Evolutionary conservation across 352 stramenopile species (phyloP).

Genomic region (Plasmopara muralis): DNA sequence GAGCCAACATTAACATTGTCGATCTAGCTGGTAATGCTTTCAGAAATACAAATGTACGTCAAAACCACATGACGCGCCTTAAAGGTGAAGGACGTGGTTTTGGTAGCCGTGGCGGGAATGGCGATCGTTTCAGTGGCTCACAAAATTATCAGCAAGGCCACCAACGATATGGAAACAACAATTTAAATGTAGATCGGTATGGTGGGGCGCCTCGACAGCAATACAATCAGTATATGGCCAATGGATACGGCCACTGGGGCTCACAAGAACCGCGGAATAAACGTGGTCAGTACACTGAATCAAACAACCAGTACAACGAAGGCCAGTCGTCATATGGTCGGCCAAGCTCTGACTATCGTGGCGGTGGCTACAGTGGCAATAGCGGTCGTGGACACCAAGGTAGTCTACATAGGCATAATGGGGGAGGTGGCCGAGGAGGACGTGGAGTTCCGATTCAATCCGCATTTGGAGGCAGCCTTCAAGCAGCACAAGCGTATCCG

Average conservation of each 20-base stretch:
- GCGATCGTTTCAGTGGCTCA: conserved; percentile 25
- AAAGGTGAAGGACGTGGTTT: conserved; percentile 25
- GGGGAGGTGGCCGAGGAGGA: conserved; percentile 25
- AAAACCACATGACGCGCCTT: conserved; percentile 37
- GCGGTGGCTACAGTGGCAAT: conserved; percentile 21
- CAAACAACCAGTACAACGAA: conserved; percentile 18
- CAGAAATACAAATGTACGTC: conserved; percentile 52
- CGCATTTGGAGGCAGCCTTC: conserved; percentile 48
- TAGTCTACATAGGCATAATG: conserved; percentile 20
- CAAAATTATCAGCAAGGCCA: conserved; percentile 31
- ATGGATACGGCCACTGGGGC: conserved; percentile 69
- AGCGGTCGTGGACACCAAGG: conserved; percentile 23
- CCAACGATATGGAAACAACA: conserved; percentile 40
- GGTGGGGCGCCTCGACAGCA: conserved; percentile 30
- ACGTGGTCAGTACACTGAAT: conserved; percentile 45
- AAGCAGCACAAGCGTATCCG: conserved; percentile 43
- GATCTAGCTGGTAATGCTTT: conserved; percentile 54
- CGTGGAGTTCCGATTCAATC: conserved; percentile 54
- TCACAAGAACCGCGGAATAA: conserved; percentile 78
- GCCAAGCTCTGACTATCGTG: conserved; percentile 29
- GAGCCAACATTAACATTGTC: conserved; percentile 81
- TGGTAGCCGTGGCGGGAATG: conserved; percentile 20
- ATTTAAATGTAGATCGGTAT: conserved; percentile 64
- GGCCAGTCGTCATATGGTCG: conserved; percentile 26
- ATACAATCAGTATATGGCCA: conserved; percentile 75